Evolutionary conservation across 2,329 filamentous ascomycete genomes (phyloP).

Genomic region (Arthrobotrys sinensis): DNA sequence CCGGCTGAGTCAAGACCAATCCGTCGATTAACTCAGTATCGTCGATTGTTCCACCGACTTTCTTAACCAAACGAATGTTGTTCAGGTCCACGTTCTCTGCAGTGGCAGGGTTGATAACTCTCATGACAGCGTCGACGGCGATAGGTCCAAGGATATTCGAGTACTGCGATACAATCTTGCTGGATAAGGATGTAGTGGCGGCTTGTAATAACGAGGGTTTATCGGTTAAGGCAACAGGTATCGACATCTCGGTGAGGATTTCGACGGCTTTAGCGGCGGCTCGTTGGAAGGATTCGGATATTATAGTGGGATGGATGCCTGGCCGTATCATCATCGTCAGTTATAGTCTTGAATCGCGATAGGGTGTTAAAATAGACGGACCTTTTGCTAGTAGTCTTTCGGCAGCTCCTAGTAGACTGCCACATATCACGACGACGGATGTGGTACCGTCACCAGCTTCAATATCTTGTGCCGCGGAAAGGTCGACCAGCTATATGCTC

Average conservation of each 20-base stretch:
- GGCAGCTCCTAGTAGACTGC: conserved; percentile 91
- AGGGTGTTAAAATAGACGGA: conserved; percentile 48
- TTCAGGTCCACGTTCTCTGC: conserved; percentile 96
- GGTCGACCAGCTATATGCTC: conserved; percentile 80
- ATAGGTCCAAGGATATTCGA: conserved; percentile 95
- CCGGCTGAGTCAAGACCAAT: conserved; percentile 89
- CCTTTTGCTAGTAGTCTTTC: conserved; percentile 91
- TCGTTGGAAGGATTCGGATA: conserved; percentile 97
- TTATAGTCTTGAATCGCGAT: not conserved
- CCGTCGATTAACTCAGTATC: conserved; percentile 98
- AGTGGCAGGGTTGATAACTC: conserved; percentile 94
- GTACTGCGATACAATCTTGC: conserved; percentile 98
- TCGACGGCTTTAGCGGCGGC: conserved; percentile 90
- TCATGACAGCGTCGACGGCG: conserved; percentile 95
- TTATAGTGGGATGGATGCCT: conserved; percentile 94
- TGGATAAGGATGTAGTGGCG: conserved; percentile 95
- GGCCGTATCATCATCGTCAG: conserved; percentile 19
- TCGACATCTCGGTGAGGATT: conserved; percentile 94
- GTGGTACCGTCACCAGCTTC: conserved; percentile 99
- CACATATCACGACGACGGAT: conserved; percentile 97
- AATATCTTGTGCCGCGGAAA: conserved; percentile 96
- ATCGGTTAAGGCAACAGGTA: conserved; percentile 90
- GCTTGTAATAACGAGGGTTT: conserved; percentile 93
- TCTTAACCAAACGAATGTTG: conserved; percentile 97
- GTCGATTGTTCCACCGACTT: conserved; percentile 97